Evolutionary conservation across 108 stramenopile species (phyloP), one percentile per base, ranked within the genome.

Genomic region (Cyclotella kingstonii): DNA sequence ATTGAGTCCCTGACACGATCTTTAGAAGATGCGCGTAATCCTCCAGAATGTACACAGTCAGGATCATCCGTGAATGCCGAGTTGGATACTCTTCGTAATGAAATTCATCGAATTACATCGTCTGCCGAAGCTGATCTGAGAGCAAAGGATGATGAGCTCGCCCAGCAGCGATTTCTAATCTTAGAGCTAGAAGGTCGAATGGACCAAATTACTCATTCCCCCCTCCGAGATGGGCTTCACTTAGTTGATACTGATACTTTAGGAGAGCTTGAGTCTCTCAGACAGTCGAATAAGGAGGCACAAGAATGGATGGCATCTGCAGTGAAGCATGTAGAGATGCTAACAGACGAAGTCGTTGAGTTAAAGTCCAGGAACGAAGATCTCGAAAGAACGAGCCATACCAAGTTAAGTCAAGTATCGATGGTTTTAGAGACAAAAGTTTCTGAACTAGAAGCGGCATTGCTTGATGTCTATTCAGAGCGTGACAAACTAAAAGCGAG

Each of bases 271-370:
- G 53, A 19, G 29, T 26, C 26, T 47, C 73, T 88, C 9, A 55
- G 59, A 45, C 36, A 51, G 2, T 79, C 81, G 10, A 86, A 86
- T 36, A 66, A 82, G 27, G 79, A 80, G 29, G 85, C 85, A 14
- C 81, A 90, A 55, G 82, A 83, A 60, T 85, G 85, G 85, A 86
- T 90, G 82, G 80, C 60, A n/a, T 83, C 83, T 29, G 85, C 89
- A 42, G 80, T 85, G 27, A 73, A 79, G 42, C 89, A 84, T 34
- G 72, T 86, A 21, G 58, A 83, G 25, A 40, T 59, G 27, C 75
- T 85, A 14, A 64, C 70, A 38, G 63, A 64, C 19, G 70, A 86
- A 50, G 66, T 83, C 23, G 52, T 66, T 17, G 55, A 57, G 40
- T 17, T 84, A n/a, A 61, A 74, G 35, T 41, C 50, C 47, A 71